Conservation (phyloP, 129 eudicot genomes). For the Flaveria sonorensis region DNA sequence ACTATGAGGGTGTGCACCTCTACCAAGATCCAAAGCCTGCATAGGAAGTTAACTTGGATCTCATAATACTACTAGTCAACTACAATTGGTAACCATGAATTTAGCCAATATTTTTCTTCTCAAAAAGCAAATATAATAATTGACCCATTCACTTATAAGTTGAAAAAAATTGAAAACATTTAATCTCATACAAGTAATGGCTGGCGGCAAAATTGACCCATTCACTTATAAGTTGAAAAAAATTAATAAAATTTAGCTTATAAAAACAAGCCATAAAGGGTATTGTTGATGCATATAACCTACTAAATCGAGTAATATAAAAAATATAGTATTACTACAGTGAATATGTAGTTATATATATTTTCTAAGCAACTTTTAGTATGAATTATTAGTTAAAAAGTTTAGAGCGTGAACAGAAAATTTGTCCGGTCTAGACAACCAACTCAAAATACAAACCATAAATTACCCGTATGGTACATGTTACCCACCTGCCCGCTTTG, state of each 20-base stretch:
- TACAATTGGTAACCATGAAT: neutral
- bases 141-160: neutral
- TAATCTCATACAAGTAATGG: neutral
- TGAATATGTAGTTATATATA: neutral
- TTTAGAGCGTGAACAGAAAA: neutral
- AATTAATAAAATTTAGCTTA: neutral
- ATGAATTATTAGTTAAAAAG: neutral
- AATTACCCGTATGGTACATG: neutral
- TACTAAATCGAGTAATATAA: neutral
- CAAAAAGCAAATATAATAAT: neutral
- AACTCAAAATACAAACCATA: neutral
- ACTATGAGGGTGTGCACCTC: conserved; percentile 74
- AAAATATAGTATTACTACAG: neutral
- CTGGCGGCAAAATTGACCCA: neutral
- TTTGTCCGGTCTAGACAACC: neutral
- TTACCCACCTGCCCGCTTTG: neutral
- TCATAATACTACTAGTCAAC: neutral
- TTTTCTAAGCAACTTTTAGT: neutral
- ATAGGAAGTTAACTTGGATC: neutral
- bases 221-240: neutral
- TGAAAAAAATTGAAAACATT: neutral
- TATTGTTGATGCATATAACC: neutral
- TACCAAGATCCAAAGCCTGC: conserved; percentile 93
- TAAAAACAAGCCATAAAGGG: neutral
- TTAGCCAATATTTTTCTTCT: conserved; percentile 4